Base-by-base conservation (phyloP, 2,329 filamentous ascomycete species). In the Pseudocercospora fijiensis region DNA sequence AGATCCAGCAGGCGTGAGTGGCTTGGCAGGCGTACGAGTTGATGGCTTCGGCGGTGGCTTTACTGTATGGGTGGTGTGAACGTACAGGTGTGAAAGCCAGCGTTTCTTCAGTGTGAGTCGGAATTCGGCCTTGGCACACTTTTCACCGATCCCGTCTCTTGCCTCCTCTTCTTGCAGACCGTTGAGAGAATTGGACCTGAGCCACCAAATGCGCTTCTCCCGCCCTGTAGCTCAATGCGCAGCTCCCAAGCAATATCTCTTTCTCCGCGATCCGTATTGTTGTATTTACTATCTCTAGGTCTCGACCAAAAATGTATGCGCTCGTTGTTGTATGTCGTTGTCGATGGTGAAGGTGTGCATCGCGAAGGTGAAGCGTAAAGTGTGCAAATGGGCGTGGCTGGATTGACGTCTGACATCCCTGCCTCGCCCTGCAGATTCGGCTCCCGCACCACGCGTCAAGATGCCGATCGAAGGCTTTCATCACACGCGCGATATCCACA, bases 401-500 rank as follows among this genome's bases (percentile, higher is more conserved):
- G 49, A 49, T 26, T 49, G 45, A 49, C 45, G 45, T 49, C 24
- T n/a, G 26, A 4, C 49, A 53, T 53, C 49, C 49, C 49, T 53
- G 49, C 26, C 49, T 18, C 26, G 49, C 22, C 49, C 37, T 28
- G 49, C 49, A 53, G 22, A 53, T 28, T 53, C 45, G 45, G 49
- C 49, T 52, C 24, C 49, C 33, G 33, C 33, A 37, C 22, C 49
- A 28, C 49, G 49, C 26, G 22, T 53, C 49, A 53, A 20, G 18
- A 49, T 27, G 16, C 49, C 16, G 16, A 63, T 52, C 22, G 61
- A 58, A 49, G n/a, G n/a, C n/a, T n/a, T n/a, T n/a, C n/a, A n/a
- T 52, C 57, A 60, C 56, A 60, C 57, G 57, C 62, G 62, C 59
- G 57, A 57, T 27, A 45, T 33, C 27, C 37, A 24, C 45, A 24